Evolutionary conservation across 139 green algal species (phyloP).

Genomic region (Micromonas pusilla): DNA sequence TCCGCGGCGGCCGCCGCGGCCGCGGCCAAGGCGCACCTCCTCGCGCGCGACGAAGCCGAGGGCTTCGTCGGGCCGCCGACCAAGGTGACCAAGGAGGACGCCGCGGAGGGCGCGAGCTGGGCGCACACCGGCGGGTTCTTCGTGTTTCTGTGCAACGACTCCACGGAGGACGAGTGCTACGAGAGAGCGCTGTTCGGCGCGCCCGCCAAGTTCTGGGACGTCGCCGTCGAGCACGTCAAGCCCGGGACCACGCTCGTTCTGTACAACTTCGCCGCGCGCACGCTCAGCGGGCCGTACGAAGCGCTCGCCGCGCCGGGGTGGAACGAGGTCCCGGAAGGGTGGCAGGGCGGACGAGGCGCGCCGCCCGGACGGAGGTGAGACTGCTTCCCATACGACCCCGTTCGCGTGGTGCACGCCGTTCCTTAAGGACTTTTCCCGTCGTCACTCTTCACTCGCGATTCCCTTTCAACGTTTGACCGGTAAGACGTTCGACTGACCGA

Average conservation of each 20-base stretch:
- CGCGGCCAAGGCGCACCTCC: background rate
- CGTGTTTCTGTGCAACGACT: background rate
- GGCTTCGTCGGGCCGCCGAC: background rate
- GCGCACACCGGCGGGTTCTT: background rate
- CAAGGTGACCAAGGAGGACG: background rate
- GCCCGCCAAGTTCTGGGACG: background rate
- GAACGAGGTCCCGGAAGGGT: background rate
- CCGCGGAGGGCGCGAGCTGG: background rate
- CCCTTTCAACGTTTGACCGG: too few species aligned
- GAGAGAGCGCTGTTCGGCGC: background rate
- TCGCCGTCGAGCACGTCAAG: background rate
- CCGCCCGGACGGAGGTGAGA: too few species aligned
- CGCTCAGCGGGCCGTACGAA: background rate
- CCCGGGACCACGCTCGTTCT: background rate
- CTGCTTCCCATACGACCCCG: too few species aligned
- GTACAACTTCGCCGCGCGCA: background rate
- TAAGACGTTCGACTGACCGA: too few species aligned
- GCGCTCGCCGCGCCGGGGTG: background rate
- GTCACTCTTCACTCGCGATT: too few species aligned
- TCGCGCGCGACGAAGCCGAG: background rate
- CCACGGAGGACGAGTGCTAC: background rate
- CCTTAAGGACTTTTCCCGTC: too few species aligned
- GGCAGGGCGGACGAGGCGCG: background rate
- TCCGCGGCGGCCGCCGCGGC: too few species aligned
- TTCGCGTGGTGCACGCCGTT: too few species aligned